These are phyloP conservation scores for Fusarium buxicola DNA, from an alignment of 2,329 filamentous ascomycete genomes.

Conservation along the genomic window DNA sequence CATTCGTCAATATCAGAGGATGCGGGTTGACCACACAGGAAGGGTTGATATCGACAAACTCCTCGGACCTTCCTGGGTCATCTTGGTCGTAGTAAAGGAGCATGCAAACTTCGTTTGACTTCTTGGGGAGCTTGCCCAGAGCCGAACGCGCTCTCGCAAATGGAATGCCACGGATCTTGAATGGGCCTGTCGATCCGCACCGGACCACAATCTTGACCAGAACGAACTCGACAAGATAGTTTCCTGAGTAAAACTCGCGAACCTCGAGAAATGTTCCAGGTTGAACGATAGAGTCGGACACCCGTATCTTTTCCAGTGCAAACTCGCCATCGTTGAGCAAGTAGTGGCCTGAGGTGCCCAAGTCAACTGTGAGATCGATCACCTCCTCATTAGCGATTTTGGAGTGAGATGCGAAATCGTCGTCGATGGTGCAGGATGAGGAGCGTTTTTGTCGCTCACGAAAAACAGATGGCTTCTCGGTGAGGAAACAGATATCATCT, in stretches of 20 bases:
- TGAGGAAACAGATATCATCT: conserved; percentile 34
- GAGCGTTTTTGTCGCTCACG: conserved; percentile 6
- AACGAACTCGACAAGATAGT: conserved; percentile 51
- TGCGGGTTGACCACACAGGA: conserved; percentile 55
- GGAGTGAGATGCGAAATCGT: not conserved
- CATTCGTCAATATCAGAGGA: conserved; percentile 66
- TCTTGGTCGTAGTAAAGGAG: conserved; percentile 55
- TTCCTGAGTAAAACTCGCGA: conserved; percentile 30
- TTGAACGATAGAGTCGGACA: conserved; percentile 26
- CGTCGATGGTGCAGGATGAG: conserved; percentile 44
- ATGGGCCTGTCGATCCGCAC: conserved; percentile 22
- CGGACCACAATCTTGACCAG: conserved; percentile 58
- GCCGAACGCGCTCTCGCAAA: conserved; percentile 52
- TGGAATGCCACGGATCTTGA: conserved; percentile 54
- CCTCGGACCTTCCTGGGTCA: conserved; percentile 39
- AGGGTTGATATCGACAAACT: conserved; percentile 56
- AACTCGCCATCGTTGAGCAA: conserved; percentile 42
- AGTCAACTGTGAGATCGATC: conserved; percentile 51
- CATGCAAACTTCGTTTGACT: conserved; percentile 58
- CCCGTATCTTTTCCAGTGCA: conserved; percentile 29
- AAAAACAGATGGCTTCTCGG: conserved; percentile 9
- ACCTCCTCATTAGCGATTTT: conserved; percentile 34
- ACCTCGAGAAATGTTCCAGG: conserved; percentile 48
- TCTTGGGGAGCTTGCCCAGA: conserved; percentile 52
- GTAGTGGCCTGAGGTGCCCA: conserved; percentile 9